A percentile compares a stretch with the other conserved stretches of the same genome.
These are phyloP conservation scores for Calonectria pteridis DNA, from an alignment of 2,329 filamentous ascomycete genomes.

Conservation along the genomic window DNA sequence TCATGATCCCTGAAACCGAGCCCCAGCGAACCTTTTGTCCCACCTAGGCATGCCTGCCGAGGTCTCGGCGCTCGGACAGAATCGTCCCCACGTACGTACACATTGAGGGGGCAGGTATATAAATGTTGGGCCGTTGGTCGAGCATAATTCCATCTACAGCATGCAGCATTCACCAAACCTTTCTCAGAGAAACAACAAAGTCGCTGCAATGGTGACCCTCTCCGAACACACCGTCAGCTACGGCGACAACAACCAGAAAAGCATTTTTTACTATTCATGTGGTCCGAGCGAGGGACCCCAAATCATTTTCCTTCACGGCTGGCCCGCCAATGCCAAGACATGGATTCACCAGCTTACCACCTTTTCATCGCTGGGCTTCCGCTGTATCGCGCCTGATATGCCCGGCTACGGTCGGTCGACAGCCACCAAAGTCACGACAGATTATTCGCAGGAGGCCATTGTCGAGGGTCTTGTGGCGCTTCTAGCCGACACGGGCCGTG, in stretches of 20 bases:
- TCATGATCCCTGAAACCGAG: neutral
- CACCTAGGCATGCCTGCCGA: neutral
- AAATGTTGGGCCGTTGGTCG: neutral
- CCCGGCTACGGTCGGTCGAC: neutral
- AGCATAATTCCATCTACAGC: neutral
- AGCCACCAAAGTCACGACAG: neutral
- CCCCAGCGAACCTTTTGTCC: neutral
- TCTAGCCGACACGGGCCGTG: neutral
- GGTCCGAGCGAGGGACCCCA: neutral
- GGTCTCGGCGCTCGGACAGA: neutral
- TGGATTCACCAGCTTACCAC: neutral
- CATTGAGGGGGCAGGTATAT: neutral
- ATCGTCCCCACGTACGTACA: neutral
- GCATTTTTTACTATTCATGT: neutral
- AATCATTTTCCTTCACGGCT: slow-evolving; percentile 3
- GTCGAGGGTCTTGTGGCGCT: neutral
- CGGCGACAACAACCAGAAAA: neutral
- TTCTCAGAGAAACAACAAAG: too few species aligned
- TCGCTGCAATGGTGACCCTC: neutral
- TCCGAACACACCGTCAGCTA: neutral
- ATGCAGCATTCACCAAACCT: neutral
- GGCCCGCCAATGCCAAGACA: neutral
- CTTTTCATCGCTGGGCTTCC: neutral
- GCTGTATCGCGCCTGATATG: neutral
- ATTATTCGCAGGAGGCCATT: neutral